phyloP scores from a whole-genome alignment of 768 basidiomycete genomes.

The Asterophora lycoperdoides region DNA sequence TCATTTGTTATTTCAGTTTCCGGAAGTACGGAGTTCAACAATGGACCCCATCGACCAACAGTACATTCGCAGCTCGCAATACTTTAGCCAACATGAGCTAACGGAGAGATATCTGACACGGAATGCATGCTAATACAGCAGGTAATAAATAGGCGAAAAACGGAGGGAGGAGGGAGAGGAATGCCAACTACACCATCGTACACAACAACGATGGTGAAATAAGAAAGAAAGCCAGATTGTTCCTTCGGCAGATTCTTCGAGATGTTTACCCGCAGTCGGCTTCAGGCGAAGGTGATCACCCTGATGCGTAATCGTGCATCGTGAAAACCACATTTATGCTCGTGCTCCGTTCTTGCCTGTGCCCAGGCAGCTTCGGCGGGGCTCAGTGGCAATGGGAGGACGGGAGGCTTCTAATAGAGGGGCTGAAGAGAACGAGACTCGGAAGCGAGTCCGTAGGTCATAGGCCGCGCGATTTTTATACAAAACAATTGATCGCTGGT shows the following conservation, averaged over 20 bases:
- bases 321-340: no score
- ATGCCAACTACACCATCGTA: conserved; percentile 4
- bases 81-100: not conserved
- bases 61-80: not conserved
- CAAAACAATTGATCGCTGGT: not conserved
- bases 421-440: not conserved
- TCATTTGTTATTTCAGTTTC: no score
- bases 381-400: not conserved
- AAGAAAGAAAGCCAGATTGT: conserved; percentile 7
- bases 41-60: not conserved
- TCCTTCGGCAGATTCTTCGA: conserved; percentile 1
- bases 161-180: not conserved
- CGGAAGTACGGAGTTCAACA: no score
- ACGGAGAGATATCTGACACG: not conserved
- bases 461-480: not conserved
- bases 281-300: not conserved
- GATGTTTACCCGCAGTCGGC: conserved; percentile 2
- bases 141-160: not conserved
- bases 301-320: not conserved
- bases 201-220: conserved; percentile 6
- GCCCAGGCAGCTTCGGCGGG: not conserved
- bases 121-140: conserved; percentile 2
- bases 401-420: conserved; percentile 3
- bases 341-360: conserved; percentile 1
- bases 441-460: conserved; percentile 2